Evolutionary conservation across 1,284 basidiomycete species (phyloP), one percentile per base, ranked within the genome.

Genomic region (Neonothopanus nambi): DNA sequence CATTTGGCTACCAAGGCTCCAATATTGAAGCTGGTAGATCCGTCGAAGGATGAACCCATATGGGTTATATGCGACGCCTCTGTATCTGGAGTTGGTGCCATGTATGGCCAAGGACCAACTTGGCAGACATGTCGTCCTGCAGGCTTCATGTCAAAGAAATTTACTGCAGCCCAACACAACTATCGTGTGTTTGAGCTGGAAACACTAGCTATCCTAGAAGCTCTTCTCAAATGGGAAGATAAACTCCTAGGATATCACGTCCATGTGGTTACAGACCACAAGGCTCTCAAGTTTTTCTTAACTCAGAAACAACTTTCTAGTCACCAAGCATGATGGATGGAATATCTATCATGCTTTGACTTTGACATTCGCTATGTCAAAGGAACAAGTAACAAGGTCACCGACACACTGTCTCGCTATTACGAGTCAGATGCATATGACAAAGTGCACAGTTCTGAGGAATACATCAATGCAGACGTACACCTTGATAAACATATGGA

Each of bases 31-130:
- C 51, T 57, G 2, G 54, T 58, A 5, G 48, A 58, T 15, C 39
- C 52, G 1, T 3, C 13, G 6, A 39, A 3, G 3, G 5, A 55
- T 50, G 67, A 74, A 38, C 65, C 69, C 0, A 76, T 78, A 3
- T 78, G 72, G 72, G 47, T 77, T 0, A 71, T 77, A 2, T 74
- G 71, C 46, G 70, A 80, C 42, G 70, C 72, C 8, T 43, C 40
- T 7, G 30, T 51, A 20, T 43, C 49, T 7, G 49, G 49, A 33
- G 40, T 51, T 18, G 49, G 49, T 5, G 12, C 39, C 13, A 33
- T 51, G 26, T 51, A 51, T 35, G 28, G 33, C 30, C 45, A 48
- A 39, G 47, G 47, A 39, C 33, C 28, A 0, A 55, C 61, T 1
- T 71, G 68, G 66, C 52, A 62, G 26, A 65, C 58, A 0, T 59